Evolutionary conservation across 2,329 filamentous ascomycete species (phyloP).

Genomic region (Nothomitra cinnamomea): DNA sequence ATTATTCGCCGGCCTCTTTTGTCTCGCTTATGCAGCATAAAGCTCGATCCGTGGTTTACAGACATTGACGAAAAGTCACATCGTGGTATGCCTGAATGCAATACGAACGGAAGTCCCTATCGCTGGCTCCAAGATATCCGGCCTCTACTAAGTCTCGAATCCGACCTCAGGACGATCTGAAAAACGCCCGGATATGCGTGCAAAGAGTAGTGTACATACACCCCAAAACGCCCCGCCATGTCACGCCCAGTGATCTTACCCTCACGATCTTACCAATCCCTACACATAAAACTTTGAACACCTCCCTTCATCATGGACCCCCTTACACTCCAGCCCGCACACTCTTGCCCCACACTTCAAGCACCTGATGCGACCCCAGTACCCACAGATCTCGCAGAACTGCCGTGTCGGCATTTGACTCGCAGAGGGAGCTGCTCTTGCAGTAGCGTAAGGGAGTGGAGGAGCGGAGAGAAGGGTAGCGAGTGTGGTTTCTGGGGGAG

Average conservation of each 20-base stretch:
- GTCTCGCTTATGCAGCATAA: no score
- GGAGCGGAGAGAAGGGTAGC: conserved; percentile 44
- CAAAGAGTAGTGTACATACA: not conserved
- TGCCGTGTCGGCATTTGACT: conserved; percentile 33
- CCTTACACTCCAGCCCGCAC: conserved; percentile 61
- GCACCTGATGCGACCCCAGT: conserved; percentile 63
- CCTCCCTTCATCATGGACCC: conserved; percentile 54
- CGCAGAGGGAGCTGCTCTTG: conserved; percentile 27
- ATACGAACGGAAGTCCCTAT: no score
- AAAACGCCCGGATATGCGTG: no score
- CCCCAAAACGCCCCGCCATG: not conserved
- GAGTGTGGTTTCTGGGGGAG: conserved; percentile 44
- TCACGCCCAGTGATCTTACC: not conserved
- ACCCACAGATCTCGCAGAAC: conserved; percentile 69
- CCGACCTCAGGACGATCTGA: no score
- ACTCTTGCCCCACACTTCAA: conserved; percentile 61
- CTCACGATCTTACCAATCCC: not conserved
- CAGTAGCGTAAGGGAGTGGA: conserved; percentile 51
- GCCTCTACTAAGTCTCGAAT: not conserved
- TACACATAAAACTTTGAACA: conserved; percentile 43
- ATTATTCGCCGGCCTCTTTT: no score
- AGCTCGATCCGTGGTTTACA: no score
- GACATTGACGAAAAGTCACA: no score
- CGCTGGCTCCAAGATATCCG: not conserved
- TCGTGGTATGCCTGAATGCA: no score